Conservation (phyloP, 1,284 basidiomycete species). For the Boletus sp. region DNA sequence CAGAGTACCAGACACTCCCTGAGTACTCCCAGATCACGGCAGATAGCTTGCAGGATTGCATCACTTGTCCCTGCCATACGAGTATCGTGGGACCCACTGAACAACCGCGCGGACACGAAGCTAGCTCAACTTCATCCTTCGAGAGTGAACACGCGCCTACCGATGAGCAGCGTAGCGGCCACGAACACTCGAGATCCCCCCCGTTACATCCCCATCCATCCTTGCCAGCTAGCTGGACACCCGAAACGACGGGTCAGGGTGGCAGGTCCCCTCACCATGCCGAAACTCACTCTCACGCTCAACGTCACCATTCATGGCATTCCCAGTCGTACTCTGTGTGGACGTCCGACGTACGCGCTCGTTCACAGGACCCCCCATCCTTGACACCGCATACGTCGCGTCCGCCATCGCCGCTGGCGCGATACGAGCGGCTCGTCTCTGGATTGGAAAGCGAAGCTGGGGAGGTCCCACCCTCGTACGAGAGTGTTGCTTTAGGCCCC, state of each 20-base stretch:
- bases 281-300: background rate
- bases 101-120: background rate
- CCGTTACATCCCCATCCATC: background rate
- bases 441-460: constrained; percentile 63
- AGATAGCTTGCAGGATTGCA: constrained; percentile 28
- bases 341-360: background rate
- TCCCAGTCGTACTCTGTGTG: constrained; percentile 1
- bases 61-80: constrained; percentile 44
- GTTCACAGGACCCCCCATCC: constrained; percentile 1
- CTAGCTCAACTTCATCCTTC: constrained; percentile 30
- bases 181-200: constrained; percentile 1
- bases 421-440: constrained; percentile 60
- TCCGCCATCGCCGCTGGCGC: constrained; percentile 30
- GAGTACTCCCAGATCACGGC: constrained; percentile 53
- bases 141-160: constrained; percentile 32
- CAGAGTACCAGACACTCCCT: constrained; percentile 74
- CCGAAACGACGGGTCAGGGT: constrained; percentile 1
- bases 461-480: constrained; percentile 64
- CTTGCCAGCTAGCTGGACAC: background rate
- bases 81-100: background rate
- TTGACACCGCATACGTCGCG: constrained; percentile 17
- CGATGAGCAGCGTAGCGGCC: constrained; percentile 9
- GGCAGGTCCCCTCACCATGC: background rate
- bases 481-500: constrained; percentile 25
- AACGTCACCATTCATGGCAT: background rate